A percentile compares a stretch with the other conserved stretches of the same genome.
These are phyloP conservation scores for Phytopythium kandeliae DNA, from an alignment of 352 stramenopile species.

Conservation along the genomic window DNA sequence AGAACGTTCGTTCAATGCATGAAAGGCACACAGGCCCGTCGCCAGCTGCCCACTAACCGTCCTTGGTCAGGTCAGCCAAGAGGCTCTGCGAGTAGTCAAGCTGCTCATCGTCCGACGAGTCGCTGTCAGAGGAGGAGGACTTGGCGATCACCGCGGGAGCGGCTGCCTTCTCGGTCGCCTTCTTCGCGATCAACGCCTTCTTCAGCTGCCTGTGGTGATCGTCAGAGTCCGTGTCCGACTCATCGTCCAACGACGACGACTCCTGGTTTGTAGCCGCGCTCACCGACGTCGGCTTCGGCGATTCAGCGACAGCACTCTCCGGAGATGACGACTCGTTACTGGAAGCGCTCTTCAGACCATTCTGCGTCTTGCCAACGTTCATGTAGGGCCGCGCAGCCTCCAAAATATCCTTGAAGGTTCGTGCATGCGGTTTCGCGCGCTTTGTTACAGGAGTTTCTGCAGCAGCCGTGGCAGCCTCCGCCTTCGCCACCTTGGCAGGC, in stretches of 20 bases:
- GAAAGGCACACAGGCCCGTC: conserved; percentile 9
- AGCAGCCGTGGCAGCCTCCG: background rate
- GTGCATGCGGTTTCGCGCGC: conserved; percentile 4
- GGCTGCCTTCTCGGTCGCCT: conserved; percentile 5
- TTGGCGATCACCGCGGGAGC: conserved; percentile 18
- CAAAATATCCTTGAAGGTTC: conserved; percentile 41
- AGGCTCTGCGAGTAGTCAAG: conserved; percentile 75
- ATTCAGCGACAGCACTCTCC: conserved; percentile 28
- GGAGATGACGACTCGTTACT: background rate
- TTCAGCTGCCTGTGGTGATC: conserved; percentile 1
- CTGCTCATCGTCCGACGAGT: conserved; percentile 57
- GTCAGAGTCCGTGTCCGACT: conserved; percentile 12
- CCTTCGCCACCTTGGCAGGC: background rate
- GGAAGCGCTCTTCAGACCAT: background rate
- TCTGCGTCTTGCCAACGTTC: background rate
- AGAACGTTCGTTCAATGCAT: background rate
- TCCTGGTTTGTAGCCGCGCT: background rate
- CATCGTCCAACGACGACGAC: background rate
- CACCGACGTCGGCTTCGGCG: conserved; percentile 5
- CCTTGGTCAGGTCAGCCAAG: conserved; percentile 62
- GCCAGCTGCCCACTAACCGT: conserved; percentile 30
- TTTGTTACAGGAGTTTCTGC: background rate
- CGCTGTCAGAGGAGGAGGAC: conserved; percentile 18
- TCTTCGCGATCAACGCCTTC: conserved; percentile 5
- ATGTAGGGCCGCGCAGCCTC: conserved; percentile 14